A percentile compares a stretch with the other conserved stretches of the same genome.
phyloP scores from a whole-genome alignment of 106 monocot species.

The Acanthochlamys bracteata region DNA sequence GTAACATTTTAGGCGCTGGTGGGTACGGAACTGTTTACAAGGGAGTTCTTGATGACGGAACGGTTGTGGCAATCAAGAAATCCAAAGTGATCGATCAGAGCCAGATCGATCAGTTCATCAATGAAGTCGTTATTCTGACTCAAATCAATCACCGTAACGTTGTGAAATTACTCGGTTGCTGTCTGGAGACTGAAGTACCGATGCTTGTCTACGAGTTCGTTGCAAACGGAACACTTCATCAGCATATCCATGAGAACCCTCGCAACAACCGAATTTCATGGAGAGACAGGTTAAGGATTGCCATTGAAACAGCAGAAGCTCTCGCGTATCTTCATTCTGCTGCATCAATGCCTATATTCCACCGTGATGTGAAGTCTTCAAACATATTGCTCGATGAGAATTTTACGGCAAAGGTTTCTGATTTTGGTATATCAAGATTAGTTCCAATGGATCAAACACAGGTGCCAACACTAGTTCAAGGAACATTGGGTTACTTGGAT shows the following conservation, averaged over 20 bases:
- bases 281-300: conserved; percentile 10
- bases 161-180: conserved; percentile 31
- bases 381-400: conserved; percentile 14
- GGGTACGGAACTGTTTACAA: conserved; percentile 25
- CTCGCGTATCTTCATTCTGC: conserved; percentile 11
- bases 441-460: conserved; percentile 12
- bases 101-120: conserved; percentile 22
- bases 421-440: conserved; percentile 11
- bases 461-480: conserved; percentile 12
- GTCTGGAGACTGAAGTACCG: conserved; percentile 22
- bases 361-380: conserved; percentile 15
- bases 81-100: conserved; percentile 15
- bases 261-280: not conserved
- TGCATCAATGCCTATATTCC: conserved; percentile 10
- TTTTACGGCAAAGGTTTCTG: conserved; percentile 11
- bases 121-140: conserved; percentile 20
- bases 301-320: conserved; percentile 5
- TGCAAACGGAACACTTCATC: conserved; percentile 8
- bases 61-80: conserved; percentile 23
- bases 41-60: conserved; percentile 16
- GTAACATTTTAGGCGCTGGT: conserved; percentile 14
- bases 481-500: conserved; percentile 15
- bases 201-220: conserved; percentile 21
- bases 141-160: conserved; percentile 32
- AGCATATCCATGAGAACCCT: conserved; percentile 4